Conservation (phyloP, 192 early-diverging fungal species). For the Umbelopsis isabellina region DNA sequence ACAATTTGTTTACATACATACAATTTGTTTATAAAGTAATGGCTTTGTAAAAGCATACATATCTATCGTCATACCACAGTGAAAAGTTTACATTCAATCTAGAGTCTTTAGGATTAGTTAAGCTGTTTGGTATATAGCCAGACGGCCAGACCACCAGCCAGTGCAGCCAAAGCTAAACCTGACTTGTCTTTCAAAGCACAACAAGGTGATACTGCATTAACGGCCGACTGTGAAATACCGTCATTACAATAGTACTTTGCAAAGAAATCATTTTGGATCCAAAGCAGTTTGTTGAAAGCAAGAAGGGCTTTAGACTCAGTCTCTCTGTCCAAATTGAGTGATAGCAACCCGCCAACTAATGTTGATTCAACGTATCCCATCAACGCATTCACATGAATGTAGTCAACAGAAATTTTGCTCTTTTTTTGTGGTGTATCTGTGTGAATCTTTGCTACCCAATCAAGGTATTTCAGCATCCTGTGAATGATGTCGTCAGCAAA, state of each 20-base stretch:
- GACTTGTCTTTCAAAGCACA: too few species aligned
- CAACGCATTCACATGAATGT: slow-evolving; percentile 80
- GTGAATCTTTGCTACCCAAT: slow-evolving; percentile 83
- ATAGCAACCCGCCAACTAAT: slow-evolving; percentile 56
- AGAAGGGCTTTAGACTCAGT: slow-evolving; percentile 57
- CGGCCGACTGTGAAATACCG: slow-evolving; percentile 25
- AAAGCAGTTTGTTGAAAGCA: slow-evolving; percentile 82
- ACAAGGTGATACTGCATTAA: not conserved
- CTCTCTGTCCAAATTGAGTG: slow-evolving; percentile 55
- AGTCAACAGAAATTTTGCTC: slow-evolving; percentile 80
- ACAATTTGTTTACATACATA: not conserved
- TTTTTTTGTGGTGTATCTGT: slow-evolving; percentile 73
- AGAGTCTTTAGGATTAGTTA: too few species aligned
- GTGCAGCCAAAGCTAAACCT: not conserved
- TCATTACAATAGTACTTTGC: slow-evolving; percentile 74
- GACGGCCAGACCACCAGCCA: not conserved
- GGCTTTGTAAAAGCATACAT: not conserved
- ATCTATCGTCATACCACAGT: too few species aligned
- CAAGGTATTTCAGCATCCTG: slow-evolving; percentile 71
- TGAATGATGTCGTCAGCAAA: not conserved
- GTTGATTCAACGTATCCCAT: slow-evolving; percentile 67
- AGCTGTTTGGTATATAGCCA: not conserved
- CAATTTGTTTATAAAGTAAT: too few species aligned
- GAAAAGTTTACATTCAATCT: too few species aligned
- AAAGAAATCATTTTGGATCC: slow-evolving; percentile 87